Evolutionary conservation across 805 yeast genomes (phyloP).

Genomic region (Schizosaccharomyces japonicus): DNA sequence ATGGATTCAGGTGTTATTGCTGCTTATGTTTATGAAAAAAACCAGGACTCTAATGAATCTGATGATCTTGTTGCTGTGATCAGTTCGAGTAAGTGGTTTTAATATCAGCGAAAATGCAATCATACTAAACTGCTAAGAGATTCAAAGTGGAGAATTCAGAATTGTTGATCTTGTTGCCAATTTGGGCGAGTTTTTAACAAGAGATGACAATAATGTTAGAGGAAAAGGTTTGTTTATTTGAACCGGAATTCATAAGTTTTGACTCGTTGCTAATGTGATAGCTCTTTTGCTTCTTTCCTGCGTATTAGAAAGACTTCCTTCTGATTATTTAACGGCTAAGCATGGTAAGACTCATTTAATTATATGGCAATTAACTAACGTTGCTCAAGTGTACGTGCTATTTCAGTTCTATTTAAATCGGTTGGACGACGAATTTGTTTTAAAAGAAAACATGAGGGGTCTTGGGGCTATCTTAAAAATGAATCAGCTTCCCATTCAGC

Average conservation of each 20-base stretch:
- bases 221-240: conserved; percentile 16
- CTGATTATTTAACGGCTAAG: conserved; percentile 19
- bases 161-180: background rate
- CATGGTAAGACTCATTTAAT: background rate
- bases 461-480: conserved; percentile 27
- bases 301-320: conserved; percentile 18
- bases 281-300: background rate
- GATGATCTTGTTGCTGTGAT: background rate
- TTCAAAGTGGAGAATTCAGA: background rate
- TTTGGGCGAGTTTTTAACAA: conserved; percentile 38
- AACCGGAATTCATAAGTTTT: background rate
- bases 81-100: background rate
- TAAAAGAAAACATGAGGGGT: conserved; percentile 31
- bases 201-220: conserved; percentile 31
- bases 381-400: conserved; percentile 15
- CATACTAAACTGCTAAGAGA: too few relatives aligned
- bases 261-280: background rate
- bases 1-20: too few relatives aligned
- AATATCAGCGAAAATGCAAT: background rate
- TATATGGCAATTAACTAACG: background rate
- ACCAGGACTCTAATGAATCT: too few relatives aligned
- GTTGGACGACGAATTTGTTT: conserved; percentile 36
- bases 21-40: too few relatives aligned
- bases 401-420: conserved; percentile 36
- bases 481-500: conserved; percentile 23